A percentile compares a stretch with the other conserved stretches of the same genome.
phyloP scores from a whole-genome alignment of 768 basidiomycete species.

The Cystobasidium onofrii region DNA sequence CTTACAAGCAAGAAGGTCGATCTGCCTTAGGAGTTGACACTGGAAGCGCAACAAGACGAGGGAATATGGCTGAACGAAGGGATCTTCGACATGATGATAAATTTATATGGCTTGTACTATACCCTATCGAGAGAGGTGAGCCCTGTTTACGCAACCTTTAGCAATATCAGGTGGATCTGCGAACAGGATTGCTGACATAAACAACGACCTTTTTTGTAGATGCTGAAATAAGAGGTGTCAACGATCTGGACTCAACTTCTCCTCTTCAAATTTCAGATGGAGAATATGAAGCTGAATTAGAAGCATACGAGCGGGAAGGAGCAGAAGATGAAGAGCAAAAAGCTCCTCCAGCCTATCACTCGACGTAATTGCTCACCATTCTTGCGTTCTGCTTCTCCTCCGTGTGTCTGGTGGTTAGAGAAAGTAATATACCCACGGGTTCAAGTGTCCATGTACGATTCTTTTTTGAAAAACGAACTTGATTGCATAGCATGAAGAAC shows the following conservation, averaged over 20 bases:
- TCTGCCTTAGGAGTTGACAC: background rate
- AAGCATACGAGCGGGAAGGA: background rate
- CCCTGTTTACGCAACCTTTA: too few relatives aligned
- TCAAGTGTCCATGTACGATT: too few relatives aligned
- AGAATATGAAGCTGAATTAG: background rate
- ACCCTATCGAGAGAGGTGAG: background rate
- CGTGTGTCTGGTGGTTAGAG: too few relatives aligned
- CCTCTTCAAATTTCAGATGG: background rate
- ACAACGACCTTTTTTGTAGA: too few relatives aligned
- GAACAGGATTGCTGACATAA: too few relatives aligned
- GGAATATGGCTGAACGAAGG: background rate
- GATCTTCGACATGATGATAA: background rate
- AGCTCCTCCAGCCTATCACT: background rate
- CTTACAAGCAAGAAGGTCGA: background rate
- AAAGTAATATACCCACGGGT: too few relatives aligned
- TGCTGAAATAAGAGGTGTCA: background rate
- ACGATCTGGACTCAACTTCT: background rate
- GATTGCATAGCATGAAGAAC: background rate
- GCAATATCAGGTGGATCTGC: too few relatives aligned
- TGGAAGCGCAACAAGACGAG: background rate
- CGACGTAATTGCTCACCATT: background rate
- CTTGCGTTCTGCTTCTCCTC: too few relatives aligned
- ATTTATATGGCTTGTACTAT: slow-evolving; percentile 2
- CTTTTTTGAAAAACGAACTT: background rate
- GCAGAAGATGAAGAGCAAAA: background rate